Evolutionary conservation across 2,329 filamentous ascomycete species (phyloP).

Genomic region (Hypoxylon sp.): DNA sequence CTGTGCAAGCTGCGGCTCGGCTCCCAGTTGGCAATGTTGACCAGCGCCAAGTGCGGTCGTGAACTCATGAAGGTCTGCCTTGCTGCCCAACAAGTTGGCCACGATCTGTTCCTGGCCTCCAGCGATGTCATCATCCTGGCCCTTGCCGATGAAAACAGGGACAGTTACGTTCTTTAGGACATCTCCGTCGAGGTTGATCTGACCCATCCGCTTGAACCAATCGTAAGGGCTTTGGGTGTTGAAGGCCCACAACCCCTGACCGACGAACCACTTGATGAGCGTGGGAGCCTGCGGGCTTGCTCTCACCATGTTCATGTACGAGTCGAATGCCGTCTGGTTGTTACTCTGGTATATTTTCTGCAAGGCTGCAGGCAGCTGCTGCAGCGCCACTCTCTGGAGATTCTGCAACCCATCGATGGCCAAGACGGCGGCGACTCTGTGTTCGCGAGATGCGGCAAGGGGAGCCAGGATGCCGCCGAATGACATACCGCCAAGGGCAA

Average conservation of each 20-base stretch:
- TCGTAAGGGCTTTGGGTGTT: slow-evolving; percentile 39
- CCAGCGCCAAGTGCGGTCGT: slow-evolving; percentile 46
- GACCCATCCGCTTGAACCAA: slow-evolving; percentile 40
- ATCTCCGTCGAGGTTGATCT: slow-evolving; percentile 38
- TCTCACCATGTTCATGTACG: slow-evolving; percentile 19
- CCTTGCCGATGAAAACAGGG: slow-evolving; percentile 47
- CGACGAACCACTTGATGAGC: slow-evolving; percentile 32
- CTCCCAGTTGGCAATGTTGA: slow-evolving; percentile 49
- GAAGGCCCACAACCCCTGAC: slow-evolving; percentile 39
- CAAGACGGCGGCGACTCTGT: slow-evolving; percentile 53
- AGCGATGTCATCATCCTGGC: slow-evolving; percentile 40
- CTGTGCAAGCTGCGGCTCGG: slow-evolving; percentile 45
- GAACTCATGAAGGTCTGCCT: slow-evolving; percentile 44
- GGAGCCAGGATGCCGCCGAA: slow-evolving; percentile 53
- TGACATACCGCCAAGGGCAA: slow-evolving; percentile 53
- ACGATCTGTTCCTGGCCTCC: slow-evolving; percentile 44
- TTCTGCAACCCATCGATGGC: slow-evolving; percentile 52
- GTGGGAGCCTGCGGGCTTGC: slow-evolving; percentile 23
- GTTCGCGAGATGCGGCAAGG: slow-evolving; percentile 54
- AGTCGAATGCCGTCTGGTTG: slow-evolving; percentile 38
- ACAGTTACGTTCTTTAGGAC: slow-evolving; percentile 38
- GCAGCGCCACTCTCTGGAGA: slow-evolving; percentile 11
- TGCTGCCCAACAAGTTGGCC: slow-evolving; percentile 37
- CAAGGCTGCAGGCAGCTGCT: slow-evolving; percentile 8
- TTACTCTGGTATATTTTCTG: slow-evolving; percentile 18